phyloP scores from a whole-genome alignment of 2,329 filamentous ascomycete genomes.

The Penicillium olsonii region DNA sequence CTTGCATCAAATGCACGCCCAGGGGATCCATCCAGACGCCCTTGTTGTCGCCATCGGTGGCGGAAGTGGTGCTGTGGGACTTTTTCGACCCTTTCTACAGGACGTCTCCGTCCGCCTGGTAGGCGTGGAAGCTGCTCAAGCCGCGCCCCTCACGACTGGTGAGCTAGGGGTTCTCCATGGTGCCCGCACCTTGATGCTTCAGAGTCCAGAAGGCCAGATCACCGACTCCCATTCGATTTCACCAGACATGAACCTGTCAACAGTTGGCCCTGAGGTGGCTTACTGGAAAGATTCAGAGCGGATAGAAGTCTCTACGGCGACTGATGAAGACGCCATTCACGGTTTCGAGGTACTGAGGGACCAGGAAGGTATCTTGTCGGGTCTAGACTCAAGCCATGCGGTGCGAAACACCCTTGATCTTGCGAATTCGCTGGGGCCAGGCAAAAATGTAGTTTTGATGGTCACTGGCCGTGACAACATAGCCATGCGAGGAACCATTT shows the following conservation, averaged over 20 bases:
- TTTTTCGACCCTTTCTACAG: conserved; percentile 92
- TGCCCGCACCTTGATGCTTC: conserved; percentile 88
- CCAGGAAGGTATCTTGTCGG: too few relatives aligned
- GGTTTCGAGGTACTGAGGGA: too few relatives aligned
- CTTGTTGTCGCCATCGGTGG: conserved; percentile 97
- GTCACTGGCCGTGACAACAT: too few relatives aligned
- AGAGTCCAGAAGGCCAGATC: conserved; percentile 88
- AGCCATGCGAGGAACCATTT: too few relatives aligned
- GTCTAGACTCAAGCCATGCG: too few relatives aligned
- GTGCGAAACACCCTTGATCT: too few relatives aligned
- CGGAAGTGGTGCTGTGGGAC: conserved; percentile 88
- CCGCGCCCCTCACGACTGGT: conserved; percentile 79
- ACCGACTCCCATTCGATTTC: conserved; percentile 89
- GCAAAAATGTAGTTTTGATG: too few relatives aligned
- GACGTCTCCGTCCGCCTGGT: conserved; percentile 80
- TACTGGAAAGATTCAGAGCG: conserved; percentile 86
- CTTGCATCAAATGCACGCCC: conserved; percentile 73
- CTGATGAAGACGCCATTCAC: too few relatives aligned
- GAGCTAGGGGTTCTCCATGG: conserved; percentile 90
- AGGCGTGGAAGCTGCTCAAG: conserved; percentile 88
- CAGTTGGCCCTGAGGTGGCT: conserved; percentile 74
- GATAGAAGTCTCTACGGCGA: too few relatives aligned
- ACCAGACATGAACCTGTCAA: conserved; percentile 75
- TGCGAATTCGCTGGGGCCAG: too few relatives aligned
- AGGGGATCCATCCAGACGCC: conserved; percentile 81